Percentiles rank a stretch among this genome's conserved stretches.
phyloP scores from a whole-genome alignment of 1,139 yeast species.

The Schizosaccharomyces versatilis region DNA sequence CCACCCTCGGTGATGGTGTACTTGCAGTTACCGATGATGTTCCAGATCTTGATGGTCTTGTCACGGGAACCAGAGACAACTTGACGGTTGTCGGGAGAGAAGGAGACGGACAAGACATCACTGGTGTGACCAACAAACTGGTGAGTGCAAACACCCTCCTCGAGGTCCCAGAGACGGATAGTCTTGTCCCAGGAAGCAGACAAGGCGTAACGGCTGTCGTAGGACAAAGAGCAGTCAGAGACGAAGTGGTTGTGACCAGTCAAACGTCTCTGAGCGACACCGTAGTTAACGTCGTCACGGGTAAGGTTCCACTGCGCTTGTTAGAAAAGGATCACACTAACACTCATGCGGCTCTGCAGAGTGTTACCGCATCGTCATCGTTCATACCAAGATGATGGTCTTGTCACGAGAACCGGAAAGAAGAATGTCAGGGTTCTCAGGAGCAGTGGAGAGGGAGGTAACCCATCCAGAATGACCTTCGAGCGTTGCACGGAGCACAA shows the following conservation, averaged over 20 bases:
- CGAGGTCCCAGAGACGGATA: conserved; percentile 94
- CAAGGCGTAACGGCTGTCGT: conserved; percentile 94
- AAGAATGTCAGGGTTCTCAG: conserved; percentile 94
- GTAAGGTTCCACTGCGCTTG: conserved; percentile 37
- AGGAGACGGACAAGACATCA: conserved; percentile 92
- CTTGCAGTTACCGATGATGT: conserved; percentile 96
- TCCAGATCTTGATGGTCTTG: conserved; percentile 86
- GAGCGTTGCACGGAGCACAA: conserved; percentile 97
- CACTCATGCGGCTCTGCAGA: neutral
- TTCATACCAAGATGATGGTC: conserved; percentile 51
- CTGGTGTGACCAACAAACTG: conserved; percentile 97
- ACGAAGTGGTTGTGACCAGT: conserved; percentile 98
- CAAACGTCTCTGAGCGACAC: conserved; percentile 94
- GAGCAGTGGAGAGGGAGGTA: conserved; percentile 94
- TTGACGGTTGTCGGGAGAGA: conserved; percentile 93
- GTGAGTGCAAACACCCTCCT: conserved; percentile 80
- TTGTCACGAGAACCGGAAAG: conserved; percentile 98
- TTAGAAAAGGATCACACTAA: neutral
- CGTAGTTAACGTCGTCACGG: conserved; percentile 91
- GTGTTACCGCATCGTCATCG: neutral
- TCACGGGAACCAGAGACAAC: conserved; percentile 95
- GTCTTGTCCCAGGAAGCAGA: conserved; percentile 99
- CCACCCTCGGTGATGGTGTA: conserved; percentile 59
- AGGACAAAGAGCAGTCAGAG: conserved; percentile 92
- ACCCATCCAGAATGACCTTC: conserved; percentile 78